Base-by-base conservation (phyloP, 495 filamentous ascomycete genomes). In the Choiromyces venosus region DNA sequence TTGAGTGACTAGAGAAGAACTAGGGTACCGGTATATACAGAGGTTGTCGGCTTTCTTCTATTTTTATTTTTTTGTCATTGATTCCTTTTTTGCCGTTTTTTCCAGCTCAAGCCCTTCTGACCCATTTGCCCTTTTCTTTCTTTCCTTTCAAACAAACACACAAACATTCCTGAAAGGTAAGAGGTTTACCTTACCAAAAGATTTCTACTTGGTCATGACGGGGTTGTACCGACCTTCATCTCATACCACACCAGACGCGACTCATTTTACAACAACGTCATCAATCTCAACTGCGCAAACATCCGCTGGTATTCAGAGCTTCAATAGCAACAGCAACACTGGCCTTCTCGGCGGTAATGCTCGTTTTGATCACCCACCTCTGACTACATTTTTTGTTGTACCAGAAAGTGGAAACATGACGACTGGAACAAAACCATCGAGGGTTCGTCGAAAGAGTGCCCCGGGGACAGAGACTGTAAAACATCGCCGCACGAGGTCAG, bases 401-500 rank as follows among this genome's bases (percentile, higher is more conserved):
- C 76, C 74, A 44, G 76, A 78, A 40, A 70, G 75, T 44, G 74
- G 70, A 74, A 81, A 65, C 64, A 78, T 71, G 71, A 83, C 82
- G 71, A 69, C 80, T 66, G 76, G 83, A 29, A 84, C 87, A 33
- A 89, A 88, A 74, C 74, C 85, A 21, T 85, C 86, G 67, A 83
- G 88, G 80, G 87, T 84, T 78, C 84, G 87, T 73, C 84, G 88
- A 71, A 88, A 87, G 73, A 87, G 87, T 19, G 82, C 85, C n/a
- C 83, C 87, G 7, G 87, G 88, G 21, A 81, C 86, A 21, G 94
- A 97, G 71, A 90, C 92, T 76, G 91, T 96, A 77, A 99, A 97
- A 82, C 94, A 97, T 79, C 91, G 94, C 67, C 89, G 95, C 74
- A 97, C 95, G 65, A 86, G 95, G 75, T 97, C 92, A 72, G 95